Evolutionary conservation across 371 early-diverging fungal species (phyloP).

Genomic region (Mortierella polycephala): DNA sequence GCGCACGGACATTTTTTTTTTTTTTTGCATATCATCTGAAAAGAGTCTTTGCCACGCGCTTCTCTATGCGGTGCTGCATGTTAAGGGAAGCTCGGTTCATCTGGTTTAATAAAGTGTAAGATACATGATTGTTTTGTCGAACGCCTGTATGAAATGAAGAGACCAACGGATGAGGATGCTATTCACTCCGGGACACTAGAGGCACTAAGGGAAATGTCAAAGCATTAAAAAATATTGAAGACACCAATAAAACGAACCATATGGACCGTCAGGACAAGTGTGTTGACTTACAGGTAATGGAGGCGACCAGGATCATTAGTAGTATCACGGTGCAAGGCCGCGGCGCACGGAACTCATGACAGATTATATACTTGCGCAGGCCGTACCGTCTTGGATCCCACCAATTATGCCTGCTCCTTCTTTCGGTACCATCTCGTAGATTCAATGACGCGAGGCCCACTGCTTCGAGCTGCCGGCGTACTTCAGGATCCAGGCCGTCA

Average conservation of each 20-base stretch:
- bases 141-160: too few relatives aligned
- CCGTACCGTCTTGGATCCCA: slow-evolving; percentile 47
- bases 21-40: too few relatives aligned
- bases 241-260: not conserved
- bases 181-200: too few relatives aligned
- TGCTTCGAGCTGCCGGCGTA: slow-evolving; percentile 33
- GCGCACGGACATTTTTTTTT: too few relatives aligned
- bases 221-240: not conserved
- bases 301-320: slow-evolving; percentile 15
- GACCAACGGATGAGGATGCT: too few relatives aligned
- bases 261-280: too few relatives aligned
- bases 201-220: too few relatives aligned
- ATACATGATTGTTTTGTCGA: too few relatives aligned
- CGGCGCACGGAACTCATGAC: slow-evolving; percentile 21
- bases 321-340: slow-evolving; percentile 30
- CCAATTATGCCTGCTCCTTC: slow-evolving; percentile 6
- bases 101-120: too few relatives aligned
- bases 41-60: too few relatives aligned
- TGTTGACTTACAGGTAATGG: slow-evolving; percentile 23
- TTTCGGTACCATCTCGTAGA: slow-evolving; percentile 11
- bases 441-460: slow-evolving; percentile 22
- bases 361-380: slow-evolving; percentile 25
- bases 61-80: too few relatives aligned
- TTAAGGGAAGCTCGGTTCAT: too few relatives aligned
- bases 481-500: slow-evolving; percentile 27